Conservation (phyloP, 2,329 filamentous ascomycete genomes). For the Ophiostoma quercus region DNA sequence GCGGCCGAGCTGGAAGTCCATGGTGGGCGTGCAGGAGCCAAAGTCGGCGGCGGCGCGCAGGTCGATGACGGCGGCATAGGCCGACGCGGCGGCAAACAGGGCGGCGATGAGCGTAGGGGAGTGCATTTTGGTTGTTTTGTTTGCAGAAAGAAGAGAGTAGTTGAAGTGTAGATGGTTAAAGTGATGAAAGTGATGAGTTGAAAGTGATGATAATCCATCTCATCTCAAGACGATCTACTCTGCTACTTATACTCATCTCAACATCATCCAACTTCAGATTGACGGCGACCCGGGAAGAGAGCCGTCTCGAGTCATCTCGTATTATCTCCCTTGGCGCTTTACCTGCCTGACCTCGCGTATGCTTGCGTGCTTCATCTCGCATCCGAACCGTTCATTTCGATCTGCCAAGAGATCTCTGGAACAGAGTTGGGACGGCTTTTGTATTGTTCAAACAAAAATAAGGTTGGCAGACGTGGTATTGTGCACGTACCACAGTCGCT, state of each 20-base stretch:
- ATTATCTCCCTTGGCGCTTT: not conserved
- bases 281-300: not conserved
- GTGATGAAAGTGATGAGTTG: not conserved
- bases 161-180: too few relatives aligned
- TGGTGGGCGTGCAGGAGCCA: slow-evolving; percentile 51
- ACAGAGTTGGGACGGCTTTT: slow-evolving; percentile 20
- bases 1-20: slow-evolving; percentile 55
- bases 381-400: not conserved
- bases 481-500: too few relatives aligned
- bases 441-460: not conserved
- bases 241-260: not conserved
- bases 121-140: slow-evolving; percentile 27
- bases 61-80: slow-evolving; percentile 30
- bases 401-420: slow-evolving; percentile 30
- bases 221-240: not conserved
- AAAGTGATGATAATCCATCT: not conserved
- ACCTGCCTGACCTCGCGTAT: not conserved
- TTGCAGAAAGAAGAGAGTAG: too few relatives aligned
- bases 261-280: not conserved
- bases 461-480: too few relatives aligned
- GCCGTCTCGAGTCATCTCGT: not conserved
- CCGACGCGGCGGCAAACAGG: slow-evolving; percentile 29
- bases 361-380: not conserved
- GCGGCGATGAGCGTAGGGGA: slow-evolving; percentile 29
- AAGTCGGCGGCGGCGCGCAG: slow-evolving; percentile 43